Percentiles rank a stretch among this genome's conserved stretches.
Conservation (phyloP, 108 stramenopile genomes). For the Fragilariopsis cylindrus region DNA sequence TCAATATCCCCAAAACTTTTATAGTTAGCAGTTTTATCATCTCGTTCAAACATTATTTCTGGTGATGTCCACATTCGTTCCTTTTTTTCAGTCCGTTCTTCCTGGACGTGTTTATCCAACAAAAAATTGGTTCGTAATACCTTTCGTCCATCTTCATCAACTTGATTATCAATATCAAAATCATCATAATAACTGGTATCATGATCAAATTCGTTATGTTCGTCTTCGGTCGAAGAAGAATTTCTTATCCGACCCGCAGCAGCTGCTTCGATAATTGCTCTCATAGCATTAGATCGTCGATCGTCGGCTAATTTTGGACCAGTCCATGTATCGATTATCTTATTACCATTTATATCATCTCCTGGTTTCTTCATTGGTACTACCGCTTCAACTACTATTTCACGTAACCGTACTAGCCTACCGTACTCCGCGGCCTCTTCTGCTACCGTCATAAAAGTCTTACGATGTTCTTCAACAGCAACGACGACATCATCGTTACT, state of each 20-base stretch:
- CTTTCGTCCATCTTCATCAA: constrained; percentile 31
- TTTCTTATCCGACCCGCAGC: constrained; percentile 24
- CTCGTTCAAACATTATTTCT: not conserved
- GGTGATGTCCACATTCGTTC: constrained; percentile 17
- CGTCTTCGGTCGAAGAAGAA: constrained; percentile 7
- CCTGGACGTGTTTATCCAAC: constrained; percentile 24
- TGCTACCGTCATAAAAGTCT: constrained; percentile 18
- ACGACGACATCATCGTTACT: not conserved
- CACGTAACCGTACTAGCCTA: constrained; percentile 25
- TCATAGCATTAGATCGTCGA: constrained; percentile 9
- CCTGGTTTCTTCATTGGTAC: not conserved
- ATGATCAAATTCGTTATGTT: constrained; percentile 12
- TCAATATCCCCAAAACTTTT: constrained; percentile 28
- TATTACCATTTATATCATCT: too few relatives aligned
- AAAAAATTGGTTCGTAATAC: constrained; percentile 21
- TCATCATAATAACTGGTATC: constrained; percentile 8
- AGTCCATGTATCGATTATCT: constrained; percentile 16
- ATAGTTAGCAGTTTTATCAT: constrained; percentile 22
- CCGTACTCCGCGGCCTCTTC: constrained; percentile 32
- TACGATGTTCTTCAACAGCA: constrained; percentile 25
- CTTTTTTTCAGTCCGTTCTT: constrained; percentile 20
- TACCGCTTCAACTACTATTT: constrained; percentile 29
- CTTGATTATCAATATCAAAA: constrained; percentile 23
- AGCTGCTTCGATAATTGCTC: constrained; percentile 34
- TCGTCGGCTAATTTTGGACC: constrained; percentile 18